These are phyloP conservation scores for Eremochloa ophiuroides DNA, from an alignment of 176 grass and related monocot species.

Conservation along the genomic window DNA sequence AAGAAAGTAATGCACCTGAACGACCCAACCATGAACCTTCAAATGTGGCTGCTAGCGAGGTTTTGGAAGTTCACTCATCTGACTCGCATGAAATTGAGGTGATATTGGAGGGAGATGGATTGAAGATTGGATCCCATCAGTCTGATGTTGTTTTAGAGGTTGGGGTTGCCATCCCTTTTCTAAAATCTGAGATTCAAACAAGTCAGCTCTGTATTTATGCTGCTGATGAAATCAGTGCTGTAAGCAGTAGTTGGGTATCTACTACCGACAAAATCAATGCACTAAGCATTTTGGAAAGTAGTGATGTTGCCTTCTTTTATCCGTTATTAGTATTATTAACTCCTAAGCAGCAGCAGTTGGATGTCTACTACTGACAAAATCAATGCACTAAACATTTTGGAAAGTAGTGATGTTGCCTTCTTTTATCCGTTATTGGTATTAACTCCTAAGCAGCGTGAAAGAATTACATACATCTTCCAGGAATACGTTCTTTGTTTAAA, in stretches of 20 bases:
- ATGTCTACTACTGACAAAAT: not conserved
- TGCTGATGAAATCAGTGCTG: not conserved
- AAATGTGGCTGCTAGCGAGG: not conserved
- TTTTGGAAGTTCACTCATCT: conserved; percentile 14
- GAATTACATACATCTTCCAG: not conserved
- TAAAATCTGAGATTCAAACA: not conserved
- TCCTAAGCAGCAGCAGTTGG: not conserved
- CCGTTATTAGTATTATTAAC: not conserved
- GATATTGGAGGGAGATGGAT: conserved; percentile 23
- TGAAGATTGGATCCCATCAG: not conserved
- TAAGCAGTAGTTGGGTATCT: not conserved
- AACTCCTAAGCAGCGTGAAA: not conserved
- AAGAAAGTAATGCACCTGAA: conserved; percentile 21
- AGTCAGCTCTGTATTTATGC: not conserved
- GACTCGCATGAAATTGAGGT: conserved; percentile 1
- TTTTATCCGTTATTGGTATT: conserved; percentile 13
- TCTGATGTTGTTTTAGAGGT: conserved; percentile 36
- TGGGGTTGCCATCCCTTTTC: not conserved
- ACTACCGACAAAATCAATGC: not conserved
- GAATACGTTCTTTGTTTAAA: not conserved
- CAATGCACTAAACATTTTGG: not conserved
- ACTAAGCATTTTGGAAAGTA: conserved; percentile 8
- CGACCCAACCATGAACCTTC: conserved; percentile 3
- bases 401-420: not conserved
- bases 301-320: not conserved